These are phyloP conservation scores for Beta macrorhiza DNA, from an alignment of 179 eudicot species.

Conservation along the genomic window DNA sequence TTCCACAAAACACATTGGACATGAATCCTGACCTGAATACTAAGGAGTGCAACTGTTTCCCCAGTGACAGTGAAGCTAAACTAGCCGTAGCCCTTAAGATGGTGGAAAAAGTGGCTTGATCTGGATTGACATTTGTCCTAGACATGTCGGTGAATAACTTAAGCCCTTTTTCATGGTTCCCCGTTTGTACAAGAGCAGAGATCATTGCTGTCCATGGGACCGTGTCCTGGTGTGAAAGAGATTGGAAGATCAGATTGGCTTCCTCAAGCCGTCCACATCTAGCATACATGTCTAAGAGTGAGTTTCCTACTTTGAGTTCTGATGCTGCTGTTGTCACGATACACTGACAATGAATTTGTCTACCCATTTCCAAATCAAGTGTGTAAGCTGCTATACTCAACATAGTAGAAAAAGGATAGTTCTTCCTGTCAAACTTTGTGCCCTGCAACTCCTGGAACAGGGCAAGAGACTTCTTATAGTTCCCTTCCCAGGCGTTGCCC, in stretches of 20 bases:
- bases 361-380: conserved; percentile 50
- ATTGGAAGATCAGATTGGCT: conserved; percentile 51
- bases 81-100: conserved; percentile 50
- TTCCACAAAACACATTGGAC: conserved; percentile 66
- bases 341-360: conserved; percentile 73
- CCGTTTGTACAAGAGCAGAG: conserved; percentile 68
- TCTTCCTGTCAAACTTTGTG: conserved; percentile 44
- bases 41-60: conserved; percentile 71
- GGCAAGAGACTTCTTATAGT: conserved; percentile 41
- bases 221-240: conserved; percentile 43
- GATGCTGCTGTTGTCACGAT: conserved; percentile 49
- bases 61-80: conserved; percentile 58
- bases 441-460: conserved; percentile 53
- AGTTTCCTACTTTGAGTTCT: conserved; percentile 56
- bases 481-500: conserved; percentile 57
- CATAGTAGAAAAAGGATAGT: conserved; percentile 69
- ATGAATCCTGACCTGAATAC: conserved; percentile 22
- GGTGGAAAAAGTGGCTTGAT: conserved; percentile 81
- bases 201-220: conserved; percentile 82
- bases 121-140: conserved; percentile 42
- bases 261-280: conserved; percentile 65
- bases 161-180: conserved; percentile 59
- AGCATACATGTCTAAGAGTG: conserved; percentile 88
- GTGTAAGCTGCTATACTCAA: conserved; percentile 62
- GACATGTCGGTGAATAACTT: conserved; percentile 56